Base-by-base conservation (phyloP, 805 yeast species). In the Cyberlindnera americana region DNA sequence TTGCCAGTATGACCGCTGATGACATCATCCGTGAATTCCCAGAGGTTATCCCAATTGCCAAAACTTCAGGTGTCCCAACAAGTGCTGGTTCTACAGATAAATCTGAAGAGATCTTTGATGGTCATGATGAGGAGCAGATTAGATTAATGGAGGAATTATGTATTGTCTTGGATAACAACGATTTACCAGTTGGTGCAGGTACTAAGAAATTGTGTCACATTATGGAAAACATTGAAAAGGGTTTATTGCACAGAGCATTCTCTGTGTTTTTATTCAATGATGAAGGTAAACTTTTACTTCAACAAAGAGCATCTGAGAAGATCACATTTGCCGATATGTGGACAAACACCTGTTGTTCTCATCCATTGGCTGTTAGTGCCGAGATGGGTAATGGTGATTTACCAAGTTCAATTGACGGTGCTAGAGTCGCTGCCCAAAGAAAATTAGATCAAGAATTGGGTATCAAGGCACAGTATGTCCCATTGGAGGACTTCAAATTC, bases 301-400 rank as follows among this genome's bases (percentile, higher is more conserved):
- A 93, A 67, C 97, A 91, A 67, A 79, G 99, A 53, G 98, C 99
- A 0, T 79, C 81, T 35, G 98, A 93, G 61, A 93, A 93, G 63
- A 93, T 93, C 66, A 93, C 99, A 1, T 93, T 93, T 64, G 95
- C 98, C 1, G 79, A 79, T 43, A 80, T 90, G 83, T 93, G 99
- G 99, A 93, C 99, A 19, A 93, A 93, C 62, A 93, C 99, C 2
- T 93, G 99, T 66, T 93, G 99, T 63, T 90, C 98, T 1, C 99
- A 93, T 61, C 99, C 99, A 9, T 70, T 93, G 38, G 88, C 96
- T 39, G 77, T 88, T 25, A 74, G 81, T 27, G 67, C 77, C 26
- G 99, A 93, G 63, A 68, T 89, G 58, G 97, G 97, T 10, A 57
- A 67, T 29, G 62, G 62, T 26, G 56, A 54, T 31, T 69, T 90